Conservation (phyloP, 208 protist genomes). For the Leishmania martiniquensis region DNA sequence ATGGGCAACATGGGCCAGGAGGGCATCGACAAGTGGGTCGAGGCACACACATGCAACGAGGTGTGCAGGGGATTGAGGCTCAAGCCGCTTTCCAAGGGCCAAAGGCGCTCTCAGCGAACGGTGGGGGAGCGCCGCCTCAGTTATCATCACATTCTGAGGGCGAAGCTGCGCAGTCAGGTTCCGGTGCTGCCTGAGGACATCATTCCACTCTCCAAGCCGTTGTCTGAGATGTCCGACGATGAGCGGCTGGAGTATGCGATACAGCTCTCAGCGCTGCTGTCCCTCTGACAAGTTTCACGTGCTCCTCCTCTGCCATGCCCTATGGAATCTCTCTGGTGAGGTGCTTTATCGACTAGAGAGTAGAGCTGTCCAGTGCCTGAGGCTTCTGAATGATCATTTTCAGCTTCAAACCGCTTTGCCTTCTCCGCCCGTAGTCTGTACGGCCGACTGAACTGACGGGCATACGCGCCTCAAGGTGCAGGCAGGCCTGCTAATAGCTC, state of each 20-base stretch:
- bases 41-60: slow-evolving; percentile 70
- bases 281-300: slow-evolving; percentile 11
- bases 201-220: slow-evolving; percentile 59
- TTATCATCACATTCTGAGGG: slow-evolving; percentile 58
- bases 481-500: no score
- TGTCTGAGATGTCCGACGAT: slow-evolving; percentile 74
- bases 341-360: background rate
- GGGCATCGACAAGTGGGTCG: slow-evolving; percentile 81
- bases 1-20: slow-evolving; percentile 85
- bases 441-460: no score
- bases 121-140: slow-evolving; percentile 25
- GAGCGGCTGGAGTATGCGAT: slow-evolving; percentile 75
- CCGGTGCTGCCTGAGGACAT: slow-evolving; percentile 48
- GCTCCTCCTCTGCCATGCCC: background rate
- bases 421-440: no score
- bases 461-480: no score
- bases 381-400: no score
- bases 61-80: slow-evolving; percentile 63
- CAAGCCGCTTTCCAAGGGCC: slow-evolving; percentile 30
- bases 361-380: no score
- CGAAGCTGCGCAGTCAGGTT: slow-evolving; percentile 43
- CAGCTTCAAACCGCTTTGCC: no score
- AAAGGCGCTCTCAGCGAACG: background rate
- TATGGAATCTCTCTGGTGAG: background rate
- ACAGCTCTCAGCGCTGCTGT: slow-evolving; percentile 51